Base-by-base conservation (phyloP, 169 alveolate genomes). In the Cryptosporidium parvum region DNA sequence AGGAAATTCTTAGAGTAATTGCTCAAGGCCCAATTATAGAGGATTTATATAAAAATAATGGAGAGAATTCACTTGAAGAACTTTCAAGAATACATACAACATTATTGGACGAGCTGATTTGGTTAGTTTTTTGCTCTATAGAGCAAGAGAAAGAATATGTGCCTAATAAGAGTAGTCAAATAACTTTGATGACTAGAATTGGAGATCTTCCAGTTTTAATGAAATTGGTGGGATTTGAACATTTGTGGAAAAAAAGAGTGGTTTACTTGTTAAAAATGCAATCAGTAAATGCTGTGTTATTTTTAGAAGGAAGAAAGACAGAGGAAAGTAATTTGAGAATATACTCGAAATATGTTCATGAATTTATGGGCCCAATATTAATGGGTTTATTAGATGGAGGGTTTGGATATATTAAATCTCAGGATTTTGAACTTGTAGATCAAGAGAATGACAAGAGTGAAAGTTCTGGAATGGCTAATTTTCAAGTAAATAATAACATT, bases 301-400 rank as follows among this genome's bases (percentile, higher is more conserved):
- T 62, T 42, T 48, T 65, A 33, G 75, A 80, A 44, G 21, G 8
- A 12, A 42, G 59, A 10, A 42, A 59, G n/a, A 26, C 58, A 5
- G 67, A 62, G 29, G 75, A 42, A 48, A 80, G 73, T 18, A 62
- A 35, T 62, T 53, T 62, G 31, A 65, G 73, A 35, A 62, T 62
- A 21, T 80, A 62, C 52, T 62, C 89, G 29, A 80, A 62, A 29
- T 80, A 62, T 18, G 48, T 80, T 26, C 75, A 80, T 42, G 67
- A 62, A 21, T 80, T 37, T 12, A 14, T 80, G 69, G 73, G 69
- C 0, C 69, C 89, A 16, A 33, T 80, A 3, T 59, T 62, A 31
- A 29, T 42, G 61, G 52, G 69, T 42, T 31, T 80, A 14, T 65
- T 80, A 52, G 75, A 80, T 44, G 86, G 72, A n/a, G 71, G 86